These are phyloP conservation scores for Tylopilus plumbeoviolaceoides DNA, from an alignment of 768 basidiomycete genomes.

Conservation along the genomic window DNA sequence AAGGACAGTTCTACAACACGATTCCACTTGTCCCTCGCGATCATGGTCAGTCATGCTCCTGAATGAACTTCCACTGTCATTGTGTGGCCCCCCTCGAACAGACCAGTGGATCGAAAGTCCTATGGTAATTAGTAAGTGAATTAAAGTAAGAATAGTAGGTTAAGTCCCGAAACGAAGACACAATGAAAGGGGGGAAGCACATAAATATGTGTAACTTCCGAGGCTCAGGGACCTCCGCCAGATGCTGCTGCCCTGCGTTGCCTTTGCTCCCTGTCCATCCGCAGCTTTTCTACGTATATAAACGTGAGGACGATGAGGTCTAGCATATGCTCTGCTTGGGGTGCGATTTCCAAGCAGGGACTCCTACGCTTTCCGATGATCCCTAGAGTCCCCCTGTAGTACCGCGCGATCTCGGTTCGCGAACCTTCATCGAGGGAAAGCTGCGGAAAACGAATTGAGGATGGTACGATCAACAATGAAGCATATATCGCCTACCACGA, in stretches of 20 bases:
- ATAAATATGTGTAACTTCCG: neutral
- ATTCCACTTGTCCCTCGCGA: too few relatives aligned
- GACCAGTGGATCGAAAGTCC: too few relatives aligned
- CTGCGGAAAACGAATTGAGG: constrained; percentile 4
- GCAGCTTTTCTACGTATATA: constrained; percentile 29
- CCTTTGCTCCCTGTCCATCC: constrained; percentile 23
- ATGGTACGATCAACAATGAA: neutral
- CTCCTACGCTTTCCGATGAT: constrained; percentile 22
- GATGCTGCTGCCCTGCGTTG: constrained; percentile 1
- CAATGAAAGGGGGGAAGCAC: too few relatives aligned
- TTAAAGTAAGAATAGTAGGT: too few relatives aligned
- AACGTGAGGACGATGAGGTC: constrained; percentile 28
- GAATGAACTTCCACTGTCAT: too few relatives aligned
- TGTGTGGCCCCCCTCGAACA: too few relatives aligned
- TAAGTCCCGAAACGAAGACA: too few relatives aligned
- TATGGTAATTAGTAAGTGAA: too few relatives aligned
- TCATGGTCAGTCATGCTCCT: too few relatives aligned
- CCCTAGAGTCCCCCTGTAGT: constrained; percentile 22
- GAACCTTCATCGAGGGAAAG: constrained; percentile 20
- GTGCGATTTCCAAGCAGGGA: constrained; percentile 20
- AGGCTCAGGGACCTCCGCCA: constrained; percentile 15
- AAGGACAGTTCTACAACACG: too few relatives aligned
- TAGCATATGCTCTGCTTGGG: constrained; percentile 22
- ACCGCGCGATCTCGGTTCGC: constrained; percentile 14
- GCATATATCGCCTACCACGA: constrained; percentile 7